Conservation (phyloP, 305 asterid species). For the Coffea humblotiana region DNA sequence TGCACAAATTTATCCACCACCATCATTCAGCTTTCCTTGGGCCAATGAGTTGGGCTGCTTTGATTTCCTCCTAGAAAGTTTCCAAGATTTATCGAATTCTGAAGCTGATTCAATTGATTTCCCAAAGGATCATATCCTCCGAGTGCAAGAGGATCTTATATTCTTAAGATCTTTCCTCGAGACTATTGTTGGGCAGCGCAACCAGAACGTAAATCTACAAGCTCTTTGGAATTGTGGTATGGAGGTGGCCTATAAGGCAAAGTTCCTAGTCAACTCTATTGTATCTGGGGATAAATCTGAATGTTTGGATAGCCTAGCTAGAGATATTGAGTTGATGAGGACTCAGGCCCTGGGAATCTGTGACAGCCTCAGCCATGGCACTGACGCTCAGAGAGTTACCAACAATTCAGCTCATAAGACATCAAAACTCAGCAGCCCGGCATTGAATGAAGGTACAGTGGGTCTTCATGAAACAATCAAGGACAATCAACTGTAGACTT, state of each 20-base stretch:
- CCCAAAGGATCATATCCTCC: not conserved
- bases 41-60: not conserved
- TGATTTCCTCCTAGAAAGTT: not conserved
- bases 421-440: not conserved
- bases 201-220: not conserved
- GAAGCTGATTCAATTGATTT: not conserved
- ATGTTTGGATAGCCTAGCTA: not conserved
- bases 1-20: not conserved
- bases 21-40: not conserved
- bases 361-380: not conserved
- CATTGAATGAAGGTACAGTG: not conserved
- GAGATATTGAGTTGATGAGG: not conserved
- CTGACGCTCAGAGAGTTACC: not conserved
- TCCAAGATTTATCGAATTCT: not conserved
- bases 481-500: not conserved
- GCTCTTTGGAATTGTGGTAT: not conserved
- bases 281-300: too few relatives aligned
- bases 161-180: constrained; percentile 4
- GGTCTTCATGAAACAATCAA: not conserved
- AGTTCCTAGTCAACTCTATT: not conserved
- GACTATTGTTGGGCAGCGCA: not conserved
- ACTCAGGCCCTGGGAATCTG: not conserved
- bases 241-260: too few relatives aligned
- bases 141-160: not conserved
- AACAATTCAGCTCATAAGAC: too few relatives aligned